Conservation (phyloP, 768 basidiomycete genomes). For the Termitomyces titanicus region DNA sequence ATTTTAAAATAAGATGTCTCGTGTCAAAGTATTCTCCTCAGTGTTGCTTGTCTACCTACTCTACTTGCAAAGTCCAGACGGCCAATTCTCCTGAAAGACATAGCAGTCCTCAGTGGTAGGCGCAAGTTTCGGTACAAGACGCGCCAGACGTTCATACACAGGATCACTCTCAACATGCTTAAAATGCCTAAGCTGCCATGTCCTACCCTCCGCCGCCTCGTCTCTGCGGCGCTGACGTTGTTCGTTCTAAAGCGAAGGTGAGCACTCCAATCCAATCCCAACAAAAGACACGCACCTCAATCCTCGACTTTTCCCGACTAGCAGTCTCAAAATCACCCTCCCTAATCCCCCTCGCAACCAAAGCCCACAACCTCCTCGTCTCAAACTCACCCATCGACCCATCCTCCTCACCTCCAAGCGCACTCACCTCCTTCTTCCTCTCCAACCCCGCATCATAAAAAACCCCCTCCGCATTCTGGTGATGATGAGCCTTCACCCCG, state of each 20-base stretch:
- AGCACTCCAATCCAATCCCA: not conserved
- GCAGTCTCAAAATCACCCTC: slow-evolving; percentile 93
- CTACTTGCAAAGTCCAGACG: slow-evolving; percentile 10
- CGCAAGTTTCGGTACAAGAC: slow-evolving; percentile 47
- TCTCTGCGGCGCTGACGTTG: slow-evolving; percentile 87
- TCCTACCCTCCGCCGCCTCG: slow-evolving; percentile 65
- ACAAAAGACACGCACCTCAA: slow-evolving; percentile 59
- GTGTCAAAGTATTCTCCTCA: too few relatives aligned
- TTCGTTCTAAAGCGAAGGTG: slow-evolving; percentile 61
- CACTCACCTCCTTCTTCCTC: slow-evolving; percentile 73
- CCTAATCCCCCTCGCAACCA: slow-evolving; percentile 87
- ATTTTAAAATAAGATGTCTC: not conserved
- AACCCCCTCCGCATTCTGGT: slow-evolving; percentile 20
- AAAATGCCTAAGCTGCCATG: slow-evolving; percentile 82
- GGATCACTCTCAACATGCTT: slow-evolving; percentile 64
- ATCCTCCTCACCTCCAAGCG: slow-evolving; percentile 50
- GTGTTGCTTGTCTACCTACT: too few relatives aligned
- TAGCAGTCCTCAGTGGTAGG: slow-evolving; percentile 79
- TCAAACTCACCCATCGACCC: slow-evolving; percentile 78
- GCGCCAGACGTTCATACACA: slow-evolving; percentile 67
- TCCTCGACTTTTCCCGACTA: slow-evolving; percentile 80
- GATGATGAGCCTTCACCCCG: slow-evolving; percentile 15
- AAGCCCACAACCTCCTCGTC: slow-evolving; percentile 79
- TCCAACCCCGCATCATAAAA: slow-evolving; percentile 74
- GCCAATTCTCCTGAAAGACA: slow-evolving; percentile 63